Percentiles rank a stretch among this genome's conserved stretches.
phyloP scores from a whole-genome alignment of 495 filamentous ascomycete species.

The Aspergillus nidulans region DNA sequence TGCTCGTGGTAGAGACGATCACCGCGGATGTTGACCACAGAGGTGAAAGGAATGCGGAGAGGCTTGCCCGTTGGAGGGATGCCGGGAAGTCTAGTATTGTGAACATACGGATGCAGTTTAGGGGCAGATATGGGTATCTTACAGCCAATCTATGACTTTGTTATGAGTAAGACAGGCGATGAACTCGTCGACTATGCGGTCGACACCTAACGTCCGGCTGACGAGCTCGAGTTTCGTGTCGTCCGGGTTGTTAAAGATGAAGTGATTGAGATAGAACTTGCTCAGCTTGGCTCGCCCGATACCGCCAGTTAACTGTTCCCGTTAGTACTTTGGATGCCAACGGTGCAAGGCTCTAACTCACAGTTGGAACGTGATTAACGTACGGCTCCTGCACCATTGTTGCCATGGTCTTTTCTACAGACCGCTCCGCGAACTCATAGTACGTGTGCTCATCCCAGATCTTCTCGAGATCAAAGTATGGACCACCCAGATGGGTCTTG shows the following conservation, averaged over 20 bases:
- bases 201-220: slow-evolving; percentile 60
- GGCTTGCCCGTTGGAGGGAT: slow-evolving; percentile 64
- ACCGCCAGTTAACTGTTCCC: slow-evolving; percentile 59
- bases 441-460: slow-evolving; percentile 56
- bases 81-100: slow-evolving; percentile 51
- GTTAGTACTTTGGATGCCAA: neutral
- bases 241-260: slow-evolving; percentile 66
- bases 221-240: slow-evolving; percentile 63
- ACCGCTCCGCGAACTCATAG: slow-evolving; percentile 36
- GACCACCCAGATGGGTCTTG: slow-evolving; percentile 30
- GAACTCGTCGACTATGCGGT: slow-evolving; percentile 57
- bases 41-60: slow-evolving; percentile 65
- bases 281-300: slow-evolving; percentile 59
- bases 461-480: slow-evolving; percentile 55
- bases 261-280: slow-evolving; percentile 68
- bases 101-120: neutral
- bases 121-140: slow-evolving; percentile 18
- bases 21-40: slow-evolving; percentile 70
- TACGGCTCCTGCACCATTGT: slow-evolving; percentile 58
- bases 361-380: slow-evolving; percentile 55
- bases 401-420: slow-evolving; percentile 43
- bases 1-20: slow-evolving; percentile 76
- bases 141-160: slow-evolving; percentile 65
- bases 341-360: slow-evolving; percentile 28
- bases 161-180: slow-evolving; percentile 62